A percentile compares a stretch with the other conserved stretches of the same genome.
These are phyloP conservation scores for Aegilops bicornis DNA, from an alignment of 176 grass and related monocot genomes.

Conservation along the genomic window DNA sequence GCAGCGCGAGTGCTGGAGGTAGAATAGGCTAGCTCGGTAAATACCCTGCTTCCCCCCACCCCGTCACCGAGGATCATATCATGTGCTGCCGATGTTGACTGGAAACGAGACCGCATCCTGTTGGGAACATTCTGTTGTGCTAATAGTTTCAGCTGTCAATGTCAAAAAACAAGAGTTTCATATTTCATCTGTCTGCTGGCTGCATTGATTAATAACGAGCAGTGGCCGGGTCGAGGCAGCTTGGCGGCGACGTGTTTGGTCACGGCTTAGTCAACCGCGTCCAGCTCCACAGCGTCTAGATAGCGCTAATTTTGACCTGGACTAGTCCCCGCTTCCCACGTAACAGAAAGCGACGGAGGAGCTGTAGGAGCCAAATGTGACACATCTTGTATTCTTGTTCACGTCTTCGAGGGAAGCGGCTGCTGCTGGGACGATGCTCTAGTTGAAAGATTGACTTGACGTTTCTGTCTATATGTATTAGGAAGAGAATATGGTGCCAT, in stretches of 20 bases:
- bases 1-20: background rate
- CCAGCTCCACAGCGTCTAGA: background rate
- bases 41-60: background rate
- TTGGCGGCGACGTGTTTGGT: conserved; percentile 10
- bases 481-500: background rate
- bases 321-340: background rate
- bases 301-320: background rate
- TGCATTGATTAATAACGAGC: too few species aligned
- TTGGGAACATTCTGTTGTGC: background rate
- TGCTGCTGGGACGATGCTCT: background rate
- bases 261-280: background rate
- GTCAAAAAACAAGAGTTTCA: background rate
- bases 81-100: background rate
- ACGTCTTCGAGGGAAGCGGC: background rate
- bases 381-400: background rate
- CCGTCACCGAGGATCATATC: background rate
- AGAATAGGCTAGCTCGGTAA: background rate
- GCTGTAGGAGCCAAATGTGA: background rate
- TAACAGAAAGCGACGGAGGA: background rate
- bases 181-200: too few species aligned
- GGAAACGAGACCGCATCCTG: background rate
- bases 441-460: background rate
- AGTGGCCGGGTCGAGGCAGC: background rate
- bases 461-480: background rate
- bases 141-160: background rate